Conservation (phyloP, 192 early-diverging fungal genomes). For the Entomortierella parvispora region DNA sequence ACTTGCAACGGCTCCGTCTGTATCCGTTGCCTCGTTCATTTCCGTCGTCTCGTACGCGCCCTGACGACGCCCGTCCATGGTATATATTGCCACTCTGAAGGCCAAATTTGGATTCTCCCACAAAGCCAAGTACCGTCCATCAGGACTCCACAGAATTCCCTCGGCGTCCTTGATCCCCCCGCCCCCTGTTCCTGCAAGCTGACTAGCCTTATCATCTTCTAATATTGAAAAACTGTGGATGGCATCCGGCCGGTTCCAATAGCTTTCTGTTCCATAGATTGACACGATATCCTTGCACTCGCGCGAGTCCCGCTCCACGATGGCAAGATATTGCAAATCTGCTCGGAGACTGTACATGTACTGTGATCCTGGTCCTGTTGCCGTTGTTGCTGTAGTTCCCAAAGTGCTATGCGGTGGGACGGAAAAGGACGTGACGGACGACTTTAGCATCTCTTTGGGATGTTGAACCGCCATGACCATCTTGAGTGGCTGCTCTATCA, state of each 20-base stretch:
- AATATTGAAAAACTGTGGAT: constrained; percentile 25
- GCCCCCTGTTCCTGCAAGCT: constrained; percentile 10
- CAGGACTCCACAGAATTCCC: constrained; percentile 86
- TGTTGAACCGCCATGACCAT: constrained; percentile 20
- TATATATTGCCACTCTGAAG: constrained; percentile 35
- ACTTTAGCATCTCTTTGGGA: constrained; percentile 31
- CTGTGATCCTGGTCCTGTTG: constrained; percentile 12
- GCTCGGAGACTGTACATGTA: constrained; percentile 26
- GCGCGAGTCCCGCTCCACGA: constrained; percentile 30
- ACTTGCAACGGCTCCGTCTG: constrained; percentile 3
- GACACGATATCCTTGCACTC: constrained; percentile 42
- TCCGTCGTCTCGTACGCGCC: constrained; percentile 11
- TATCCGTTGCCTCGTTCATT: too few relatives aligned
- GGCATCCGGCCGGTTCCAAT: constrained; percentile 24
- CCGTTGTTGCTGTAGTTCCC: constrained; percentile 35
- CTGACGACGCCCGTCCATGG: constrained; percentile 36
- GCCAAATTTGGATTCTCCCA: constrained; percentile 80
- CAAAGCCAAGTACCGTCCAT: constrained; percentile 79
- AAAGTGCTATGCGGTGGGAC: constrained; percentile 39
- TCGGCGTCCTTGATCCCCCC: constrained; percentile 77
- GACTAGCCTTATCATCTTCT: background rate
- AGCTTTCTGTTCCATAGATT: constrained; percentile 40
- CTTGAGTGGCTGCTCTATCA: background rate
- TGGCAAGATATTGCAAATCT: constrained; percentile 38
- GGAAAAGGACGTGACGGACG: constrained; percentile 25